Evolutionary conservation across 2,329 filamentous ascomycete species (phyloP).

Genomic region (Clonostachys chloroleuca): DNA sequence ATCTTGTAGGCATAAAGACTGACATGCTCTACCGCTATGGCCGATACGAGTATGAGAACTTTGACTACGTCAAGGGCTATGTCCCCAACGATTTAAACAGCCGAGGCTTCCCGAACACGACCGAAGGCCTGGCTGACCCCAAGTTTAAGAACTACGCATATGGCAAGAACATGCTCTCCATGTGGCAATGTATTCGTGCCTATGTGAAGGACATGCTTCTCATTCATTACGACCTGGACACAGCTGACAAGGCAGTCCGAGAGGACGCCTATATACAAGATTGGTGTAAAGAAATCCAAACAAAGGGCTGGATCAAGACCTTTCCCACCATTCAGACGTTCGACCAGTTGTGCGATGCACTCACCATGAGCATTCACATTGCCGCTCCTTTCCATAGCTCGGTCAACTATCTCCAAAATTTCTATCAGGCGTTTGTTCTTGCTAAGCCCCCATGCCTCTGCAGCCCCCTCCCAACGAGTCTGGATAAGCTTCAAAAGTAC

Average conservation of each 20-base stretch:
- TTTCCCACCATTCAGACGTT: slow-evolving; percentile 37
- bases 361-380: slow-evolving; percentile 49
- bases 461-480: slow-evolving; percentile 18
- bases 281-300: slow-evolving; percentile 35
- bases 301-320: slow-evolving; percentile 26
- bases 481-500: slow-evolving; percentile 20
- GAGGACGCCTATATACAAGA: slow-evolving; percentile 23
- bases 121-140: slow-evolving; percentile 18
- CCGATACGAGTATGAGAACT: slow-evolving; percentile 32
- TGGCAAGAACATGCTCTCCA: slow-evolving; percentile 34
- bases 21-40: slow-evolving; percentile 29
- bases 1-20: slow-evolving; percentile 32
- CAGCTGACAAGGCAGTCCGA: slow-evolving; percentile 14
- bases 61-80: slow-evolving; percentile 37
- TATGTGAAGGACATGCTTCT: slow-evolving; percentile 34
- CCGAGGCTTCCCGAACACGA: slow-evolving; percentile 33
- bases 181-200: slow-evolving; percentile 35
- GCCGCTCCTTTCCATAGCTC: slow-evolving; percentile 43
- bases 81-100: slow-evolving; percentile 35
- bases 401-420: slow-evolving; percentile 47
- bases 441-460: slow-evolving; percentile 35
- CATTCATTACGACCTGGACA: slow-evolving; percentile 16
- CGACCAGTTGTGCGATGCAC: slow-evolving; percentile 33
- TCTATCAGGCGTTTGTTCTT: slow-evolving; percentile 41
- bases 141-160: slow-evolving; percentile 45